Evolutionary conservation across 1,139 yeast genomes (phyloP), one percentile per base, ranked within the genome.

Genomic region (Hansenula sp.): DNA sequence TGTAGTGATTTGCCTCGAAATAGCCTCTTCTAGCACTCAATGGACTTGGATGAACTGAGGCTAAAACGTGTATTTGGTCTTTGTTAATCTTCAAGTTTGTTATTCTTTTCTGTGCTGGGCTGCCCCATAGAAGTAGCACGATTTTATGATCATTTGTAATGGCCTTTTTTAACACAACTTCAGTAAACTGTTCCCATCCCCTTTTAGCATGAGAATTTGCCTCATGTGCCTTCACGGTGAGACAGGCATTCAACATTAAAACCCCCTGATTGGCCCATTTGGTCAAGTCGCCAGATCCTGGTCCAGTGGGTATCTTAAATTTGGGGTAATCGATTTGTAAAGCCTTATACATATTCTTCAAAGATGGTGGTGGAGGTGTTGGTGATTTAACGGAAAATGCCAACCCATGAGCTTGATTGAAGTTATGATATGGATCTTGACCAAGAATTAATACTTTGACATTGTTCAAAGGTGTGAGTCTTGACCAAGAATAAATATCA

Each of bases 141-240:
- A 90, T 73, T 6, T 91, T 91, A 36, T 64, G 52, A 2, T 59
- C 58, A 3, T 61, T 55, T 29, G 60, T 50, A 44, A 67, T 41
- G 13, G 63, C 67, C 24, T 57, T 60, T 16, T 78, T 65, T 21
- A 82, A 70, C 2, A 79, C 71, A 24, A 74, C 67, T 55, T 79
- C 89, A 0, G 99, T 94, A 62, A 94, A 91, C 34, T 69, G 70
- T 59, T 91, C 98, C 99, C 99, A 94, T 1, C 99, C 99, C 53
- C 74, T 75, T 32, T 82, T 80, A 1, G 96, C 81, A 60, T 94
- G 99, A 25, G 97, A 89, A 54, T 90, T 89, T 15, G 99, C 96
- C 58, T 82, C 80, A 61, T 91, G 98, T 0, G 96, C 96, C 49
- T 85, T 85, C 0, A 94, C 99, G 0, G 99, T 94, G 11, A 94